phyloP scores from a whole-genome alignment of 192 early-diverging fungal genomes.

The Entomortierella chlamydospora region DNA sequence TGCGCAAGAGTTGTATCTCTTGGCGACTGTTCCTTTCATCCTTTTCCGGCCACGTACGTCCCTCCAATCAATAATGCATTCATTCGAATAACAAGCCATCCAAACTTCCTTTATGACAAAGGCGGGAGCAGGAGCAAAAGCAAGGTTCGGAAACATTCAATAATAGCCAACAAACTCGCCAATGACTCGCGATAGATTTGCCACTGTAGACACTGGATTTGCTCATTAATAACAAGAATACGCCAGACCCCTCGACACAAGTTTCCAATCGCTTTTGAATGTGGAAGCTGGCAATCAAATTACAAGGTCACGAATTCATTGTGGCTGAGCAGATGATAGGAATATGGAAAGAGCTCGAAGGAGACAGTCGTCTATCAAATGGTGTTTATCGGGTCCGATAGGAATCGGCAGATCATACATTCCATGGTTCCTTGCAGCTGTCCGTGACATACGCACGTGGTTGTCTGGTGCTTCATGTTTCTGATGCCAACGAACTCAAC shows the following conservation, averaged over 20 bases:
- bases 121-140: too few species aligned
- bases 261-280: neutral
- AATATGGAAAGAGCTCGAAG: conserved; percentile 6
- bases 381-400: neutral
- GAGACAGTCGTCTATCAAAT: conserved; percentile 7
- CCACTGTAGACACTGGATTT: neutral
- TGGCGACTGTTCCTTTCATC: too few species aligned
- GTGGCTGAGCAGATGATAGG: conserved; percentile 45
- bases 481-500: conserved; percentile 21
- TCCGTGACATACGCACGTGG: neutral
- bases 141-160: neutral
- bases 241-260: neutral
- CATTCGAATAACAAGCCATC: too few species aligned
- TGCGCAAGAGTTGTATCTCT: too few species aligned
- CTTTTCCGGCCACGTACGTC: too few species aligned
- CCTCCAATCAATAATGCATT: too few species aligned
- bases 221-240: neutral
- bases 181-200: neutral
- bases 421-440: conserved; percentile 3
- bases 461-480: conserved; percentile 18
- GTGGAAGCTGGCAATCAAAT: conserved; percentile 10
- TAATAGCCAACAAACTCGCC: too few species aligned
- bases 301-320: conserved; percentile 15
- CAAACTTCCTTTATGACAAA: too few species aligned
- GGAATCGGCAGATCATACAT: neutral